Percentiles rank a stretch among this genome's conserved stretches.
phyloP scores from a whole-genome alignment of 139 green algal species.

The Volvox reticuliferus region DNA sequence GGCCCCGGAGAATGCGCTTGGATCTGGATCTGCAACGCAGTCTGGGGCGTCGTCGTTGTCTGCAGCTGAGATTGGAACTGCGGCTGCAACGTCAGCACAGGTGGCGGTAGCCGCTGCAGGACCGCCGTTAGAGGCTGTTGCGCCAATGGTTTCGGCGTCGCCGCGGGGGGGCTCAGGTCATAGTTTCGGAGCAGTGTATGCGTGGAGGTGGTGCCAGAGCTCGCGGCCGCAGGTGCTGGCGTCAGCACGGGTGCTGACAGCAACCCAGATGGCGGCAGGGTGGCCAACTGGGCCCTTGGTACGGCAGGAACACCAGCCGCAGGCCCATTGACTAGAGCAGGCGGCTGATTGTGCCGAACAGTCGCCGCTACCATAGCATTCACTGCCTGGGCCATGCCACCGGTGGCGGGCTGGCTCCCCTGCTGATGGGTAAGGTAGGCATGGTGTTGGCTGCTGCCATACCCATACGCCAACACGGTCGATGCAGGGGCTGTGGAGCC shows the following conservation, averaged over 20 bases:
- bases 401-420: slow-evolving; percentile 9
- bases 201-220: not conserved
- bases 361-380: not conserved
- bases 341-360: not conserved
- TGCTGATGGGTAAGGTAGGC: not conserved
- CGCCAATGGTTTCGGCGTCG: not conserved
- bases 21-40: not conserved
- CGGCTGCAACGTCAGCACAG: not conserved
- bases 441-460: not conserved
- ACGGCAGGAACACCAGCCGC: not conserved
- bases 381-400: slow-evolving; percentile 5
- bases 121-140: not conserved
- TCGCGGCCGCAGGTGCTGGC: not conserved
- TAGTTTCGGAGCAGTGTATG: slow-evolving; percentile 19
- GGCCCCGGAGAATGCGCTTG: not conserved
- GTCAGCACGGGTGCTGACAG: not conserved
- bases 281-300: not conserved
- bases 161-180: not conserved
- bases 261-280: not conserved
- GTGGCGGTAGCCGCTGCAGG: not conserved
- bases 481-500: not conserved
- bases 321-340: not conserved
- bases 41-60: not conserved
- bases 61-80: not conserved
- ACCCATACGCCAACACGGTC: not conserved